phyloP scores from a whole-genome alignment of 306 rosid genomes.

The Begonia loranthoides region DNA sequence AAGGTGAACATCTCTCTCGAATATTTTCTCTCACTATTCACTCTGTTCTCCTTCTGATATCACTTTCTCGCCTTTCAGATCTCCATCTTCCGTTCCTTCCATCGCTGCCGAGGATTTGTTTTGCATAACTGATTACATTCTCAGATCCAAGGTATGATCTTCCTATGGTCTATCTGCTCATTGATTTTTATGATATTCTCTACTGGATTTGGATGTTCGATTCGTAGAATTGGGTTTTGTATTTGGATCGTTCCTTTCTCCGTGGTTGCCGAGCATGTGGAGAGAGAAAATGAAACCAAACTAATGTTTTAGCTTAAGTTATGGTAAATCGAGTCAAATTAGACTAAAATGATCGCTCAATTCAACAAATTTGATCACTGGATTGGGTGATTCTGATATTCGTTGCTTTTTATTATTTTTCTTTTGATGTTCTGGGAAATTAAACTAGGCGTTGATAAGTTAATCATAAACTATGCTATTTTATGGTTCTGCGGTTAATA shows the following conservation, averaged over 20 bases:
- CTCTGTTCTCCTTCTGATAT: no score
- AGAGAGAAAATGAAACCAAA: not conserved
- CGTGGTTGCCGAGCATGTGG: not conserved
- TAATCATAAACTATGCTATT: not conserved
- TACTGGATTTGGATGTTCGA: not conserved
- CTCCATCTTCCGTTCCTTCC: not conserved
- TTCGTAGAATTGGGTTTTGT: not conserved
- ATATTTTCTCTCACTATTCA: no score
- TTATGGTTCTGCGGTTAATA: not conserved
- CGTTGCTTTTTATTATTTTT: not conserved
- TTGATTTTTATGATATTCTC: not conserved
- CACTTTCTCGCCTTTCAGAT: not conserved
- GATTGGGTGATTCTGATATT: not conserved
- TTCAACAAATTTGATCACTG: not conserved
- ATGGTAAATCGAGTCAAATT: not conserved
- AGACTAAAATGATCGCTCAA: not conserved
- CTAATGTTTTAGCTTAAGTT: not conserved
- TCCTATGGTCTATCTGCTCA: not conserved
- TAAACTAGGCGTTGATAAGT: not conserved
- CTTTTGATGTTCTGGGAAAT: not conserved
- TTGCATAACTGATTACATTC: not conserved
- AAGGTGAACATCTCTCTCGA: no score
- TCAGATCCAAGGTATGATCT: conserved; percentile 1
- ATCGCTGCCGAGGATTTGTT: not conserved
- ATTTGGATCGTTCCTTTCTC: not conserved